phyloP scores from a whole-genome alignment of 1,139 yeast species.

The Blastobotrys indianensis region DNA sequence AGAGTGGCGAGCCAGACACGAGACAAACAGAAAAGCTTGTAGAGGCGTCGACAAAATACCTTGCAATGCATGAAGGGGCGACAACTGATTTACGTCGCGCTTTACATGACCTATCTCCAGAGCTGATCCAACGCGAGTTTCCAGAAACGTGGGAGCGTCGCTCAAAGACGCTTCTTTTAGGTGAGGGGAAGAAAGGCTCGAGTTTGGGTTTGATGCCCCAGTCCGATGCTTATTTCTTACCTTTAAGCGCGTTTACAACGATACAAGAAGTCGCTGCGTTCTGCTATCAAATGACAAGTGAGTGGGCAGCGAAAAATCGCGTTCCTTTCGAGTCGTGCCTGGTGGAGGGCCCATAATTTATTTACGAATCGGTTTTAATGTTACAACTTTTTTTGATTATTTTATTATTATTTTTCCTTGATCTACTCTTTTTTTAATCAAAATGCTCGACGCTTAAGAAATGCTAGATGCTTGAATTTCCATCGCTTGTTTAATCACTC shows the following conservation, averaged over 20 bases:
- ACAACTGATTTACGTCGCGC: slow-evolving; percentile 33
- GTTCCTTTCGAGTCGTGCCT: slow-evolving; percentile 27
- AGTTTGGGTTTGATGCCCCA: slow-evolving; percentile 29
- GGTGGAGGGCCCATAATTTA: slow-evolving; percentile 7
- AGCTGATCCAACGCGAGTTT: slow-evolving; percentile 24
- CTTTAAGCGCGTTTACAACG: slow-evolving; percentile 36
- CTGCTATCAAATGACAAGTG: slow-evolving; percentile 31
- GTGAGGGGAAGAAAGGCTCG: slow-evolving; percentile 13
- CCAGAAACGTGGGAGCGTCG: slow-evolving; percentile 31
- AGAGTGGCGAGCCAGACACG: background rate
- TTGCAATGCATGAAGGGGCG: slow-evolving; percentile 24
- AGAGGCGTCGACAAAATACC: slow-evolving; percentile 6
- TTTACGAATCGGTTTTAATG: background rate
- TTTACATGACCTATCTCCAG: slow-evolving; percentile 25
- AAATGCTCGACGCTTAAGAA: too few species aligned
- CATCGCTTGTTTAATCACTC: slow-evolving; percentile 65
- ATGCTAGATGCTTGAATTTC: slow-evolving; percentile 26
- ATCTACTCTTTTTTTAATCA: too few species aligned
- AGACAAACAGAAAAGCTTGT: background rate
- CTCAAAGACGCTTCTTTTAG: too few species aligned
- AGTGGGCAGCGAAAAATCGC: slow-evolving; percentile 32
- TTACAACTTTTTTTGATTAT: background rate
- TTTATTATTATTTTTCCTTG: background rate
- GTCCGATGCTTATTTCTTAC: slow-evolving; percentile 34
- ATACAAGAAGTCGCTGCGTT: slow-evolving; percentile 40